phyloP scores from a whole-genome alignment of 441 rosid species.

The Aleurites moluccanus region DNA sequence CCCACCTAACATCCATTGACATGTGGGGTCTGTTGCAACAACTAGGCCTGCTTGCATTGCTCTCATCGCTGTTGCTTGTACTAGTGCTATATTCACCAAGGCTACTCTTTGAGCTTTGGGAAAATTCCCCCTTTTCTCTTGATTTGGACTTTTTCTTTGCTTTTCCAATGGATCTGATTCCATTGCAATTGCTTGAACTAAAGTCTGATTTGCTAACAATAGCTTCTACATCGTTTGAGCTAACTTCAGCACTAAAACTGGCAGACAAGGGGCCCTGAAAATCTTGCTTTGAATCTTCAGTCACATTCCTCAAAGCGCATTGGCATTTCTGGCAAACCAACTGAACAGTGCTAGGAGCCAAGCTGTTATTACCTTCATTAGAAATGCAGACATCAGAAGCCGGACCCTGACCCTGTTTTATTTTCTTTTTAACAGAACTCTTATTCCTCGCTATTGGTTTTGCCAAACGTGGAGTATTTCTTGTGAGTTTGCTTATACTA shows the following conservation, averaged over 20 bases:
- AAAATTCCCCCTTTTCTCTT: constrained; percentile 67
- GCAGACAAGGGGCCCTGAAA: constrained; percentile 22
- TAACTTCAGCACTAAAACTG: constrained; percentile 41
- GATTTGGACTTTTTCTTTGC: constrained; percentile 41
- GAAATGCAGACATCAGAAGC: constrained; percentile 31
- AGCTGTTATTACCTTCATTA: constrained; percentile 26
- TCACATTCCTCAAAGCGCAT: constrained; percentile 53
- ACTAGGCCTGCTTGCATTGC: constrained; percentile 79
- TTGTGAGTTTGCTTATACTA: constrained; percentile 50
- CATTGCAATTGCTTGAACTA: constrained; percentile 37
- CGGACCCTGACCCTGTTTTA: constrained; percentile 48
- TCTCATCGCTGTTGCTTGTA: constrained; percentile 82
- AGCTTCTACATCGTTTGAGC: constrained; percentile 32
- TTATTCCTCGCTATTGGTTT: constrained; percentile 63
- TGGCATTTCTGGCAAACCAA: constrained; percentile 88
- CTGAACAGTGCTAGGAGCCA: constrained; percentile 38
- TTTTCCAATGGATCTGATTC: constrained; percentile 34
- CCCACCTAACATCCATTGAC: constrained; percentile 92
- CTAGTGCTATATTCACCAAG: constrained; percentile 75
- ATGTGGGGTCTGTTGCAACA: constrained; percentile 94
- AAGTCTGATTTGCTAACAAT: constrained; percentile 36
- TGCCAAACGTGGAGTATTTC: constrained; percentile 53
- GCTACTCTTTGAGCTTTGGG: constrained; percentile 86
- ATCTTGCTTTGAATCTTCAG: constrained; percentile 40
- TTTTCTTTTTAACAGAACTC: constrained; percentile 60